Conservation (phyloP, 2,329 filamentous ascomycete genomes). For the Colletotrichum sp. region DNA sequence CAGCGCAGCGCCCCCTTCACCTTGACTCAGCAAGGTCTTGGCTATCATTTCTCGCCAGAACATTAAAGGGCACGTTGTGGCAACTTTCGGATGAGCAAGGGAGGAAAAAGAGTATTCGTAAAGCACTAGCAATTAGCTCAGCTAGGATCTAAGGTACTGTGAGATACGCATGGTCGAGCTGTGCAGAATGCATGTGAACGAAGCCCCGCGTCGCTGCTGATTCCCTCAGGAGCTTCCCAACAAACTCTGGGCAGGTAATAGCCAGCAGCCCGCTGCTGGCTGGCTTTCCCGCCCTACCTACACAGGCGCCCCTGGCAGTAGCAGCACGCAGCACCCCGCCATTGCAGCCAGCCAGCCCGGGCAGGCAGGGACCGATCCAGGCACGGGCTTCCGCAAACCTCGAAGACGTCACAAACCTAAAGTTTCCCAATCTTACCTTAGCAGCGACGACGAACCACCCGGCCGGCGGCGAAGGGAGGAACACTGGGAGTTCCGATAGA, state of each 20-base stretch:
- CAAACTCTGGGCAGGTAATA: not conserved
- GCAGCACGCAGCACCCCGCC: not conserved
- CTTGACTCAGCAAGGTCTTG: not conserved
- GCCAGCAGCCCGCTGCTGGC: not conserved
- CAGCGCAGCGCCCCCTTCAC: not conserved
- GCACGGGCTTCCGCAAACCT: not conserved
- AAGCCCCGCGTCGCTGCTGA: not conserved
- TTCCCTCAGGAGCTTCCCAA: not conserved
- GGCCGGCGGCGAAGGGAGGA: conserved; percentile 7
- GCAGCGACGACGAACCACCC: not conserved
- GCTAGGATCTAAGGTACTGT: not conserved
- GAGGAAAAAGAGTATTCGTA: not conserved
- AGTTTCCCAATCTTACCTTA: not conserved
- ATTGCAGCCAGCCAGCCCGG: not conserved
- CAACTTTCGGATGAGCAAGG: not conserved
- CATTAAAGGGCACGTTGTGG: not conserved
- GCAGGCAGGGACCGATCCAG: not conserved
- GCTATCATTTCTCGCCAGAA: not conserved
- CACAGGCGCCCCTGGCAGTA: not conserved
- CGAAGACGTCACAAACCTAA: conserved; percentile 10
- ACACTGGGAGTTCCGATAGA: not conserved
- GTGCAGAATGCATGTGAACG: not conserved
- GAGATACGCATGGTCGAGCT: not conserved
- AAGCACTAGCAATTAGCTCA: not conserved
- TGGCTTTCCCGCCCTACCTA: not conserved